Evolutionary conservation across 441 rosid genomes (phyloP).

Genomic region (Populus hybrid): DNA sequence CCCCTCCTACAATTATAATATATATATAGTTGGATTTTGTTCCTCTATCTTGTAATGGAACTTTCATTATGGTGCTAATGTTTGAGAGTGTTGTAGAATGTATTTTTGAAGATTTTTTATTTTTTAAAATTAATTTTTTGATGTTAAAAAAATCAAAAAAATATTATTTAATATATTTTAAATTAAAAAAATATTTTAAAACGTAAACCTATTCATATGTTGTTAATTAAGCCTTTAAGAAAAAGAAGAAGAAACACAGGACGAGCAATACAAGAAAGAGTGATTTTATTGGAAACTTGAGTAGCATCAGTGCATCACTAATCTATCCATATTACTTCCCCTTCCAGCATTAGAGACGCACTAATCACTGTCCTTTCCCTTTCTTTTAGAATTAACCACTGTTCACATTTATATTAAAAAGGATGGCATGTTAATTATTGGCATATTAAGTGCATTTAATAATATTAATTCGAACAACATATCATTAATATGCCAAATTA

Average conservation of each 20-base stretch:
- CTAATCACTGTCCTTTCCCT: not conserved
- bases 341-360: not conserved
- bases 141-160: no score
- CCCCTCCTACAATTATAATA: no score
- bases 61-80: not conserved
- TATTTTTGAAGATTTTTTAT: no score
- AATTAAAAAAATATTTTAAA: no score
- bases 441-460: not conserved
- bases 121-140: no score
- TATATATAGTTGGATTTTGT: not conserved
- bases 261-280: not conserved
- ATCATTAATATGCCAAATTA: not conserved
- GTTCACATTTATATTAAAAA: no score
- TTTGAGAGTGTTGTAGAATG: no score
- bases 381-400: no score
- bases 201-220: no score
- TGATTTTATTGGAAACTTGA: not conserved
- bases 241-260: no score
- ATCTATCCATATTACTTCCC: not conserved
- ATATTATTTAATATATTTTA: no score
- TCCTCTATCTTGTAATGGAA: not conserved
- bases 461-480: not conserved
- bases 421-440: not conserved
- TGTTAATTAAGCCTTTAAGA: not conserved
- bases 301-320: not conserved